phyloP scores from a whole-genome alignment of 768 basidiomycete species.

The Collybia mongolica region DNA sequence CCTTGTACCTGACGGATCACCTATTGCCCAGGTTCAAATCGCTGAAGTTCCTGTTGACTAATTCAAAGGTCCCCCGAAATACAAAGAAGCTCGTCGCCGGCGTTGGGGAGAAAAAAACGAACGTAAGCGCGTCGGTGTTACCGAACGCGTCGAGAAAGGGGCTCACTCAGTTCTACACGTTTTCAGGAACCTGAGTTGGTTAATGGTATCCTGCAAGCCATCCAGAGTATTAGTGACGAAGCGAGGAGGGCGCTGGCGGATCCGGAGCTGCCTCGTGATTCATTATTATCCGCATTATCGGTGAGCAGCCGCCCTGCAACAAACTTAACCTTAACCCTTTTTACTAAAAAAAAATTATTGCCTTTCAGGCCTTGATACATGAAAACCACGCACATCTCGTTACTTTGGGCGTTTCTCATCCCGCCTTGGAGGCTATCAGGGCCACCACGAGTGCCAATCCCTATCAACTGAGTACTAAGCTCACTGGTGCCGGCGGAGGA shows the following conservation, averaged over 20 bases:
- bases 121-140: conserved; percentile 37
- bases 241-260: conserved; percentile 75
- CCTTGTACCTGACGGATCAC: conserved; percentile 13
- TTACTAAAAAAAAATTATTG: conserved; percentile 14
- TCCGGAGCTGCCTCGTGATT: conserved; percentile 63
- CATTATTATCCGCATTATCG: conserved; percentile 65
- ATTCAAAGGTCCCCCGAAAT: conserved; percentile 90
- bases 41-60: conserved; percentile 85
- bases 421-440: conserved; percentile 79
- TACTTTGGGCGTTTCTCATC: conserved; percentile 88
- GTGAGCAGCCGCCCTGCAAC: conserved; percentile 42
- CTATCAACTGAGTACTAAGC: conserved; percentile 81
- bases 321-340: conserved; percentile 1
- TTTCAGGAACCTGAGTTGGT: conserved; percentile 83
- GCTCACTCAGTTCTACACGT: conserved; percentile 6
- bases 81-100: conserved; percentile 93
- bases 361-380: conserved; percentile 67
- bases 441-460: conserved; percentile 61
- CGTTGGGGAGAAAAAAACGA: conserved; percentile 70
- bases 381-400: conserved; percentile 90
- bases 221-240: conserved; percentile 84
- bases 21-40: conserved; percentile 74
- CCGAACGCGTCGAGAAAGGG: conserved; percentile 1
- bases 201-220: conserved; percentile 70
- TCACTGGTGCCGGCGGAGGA: conserved; percentile 97